Percentiles rank a stretch among this genome's conserved stretches.
phyloP scores from a whole-genome alignment of 345 rosid genomes.

The Theobroma cacao region DNA sequence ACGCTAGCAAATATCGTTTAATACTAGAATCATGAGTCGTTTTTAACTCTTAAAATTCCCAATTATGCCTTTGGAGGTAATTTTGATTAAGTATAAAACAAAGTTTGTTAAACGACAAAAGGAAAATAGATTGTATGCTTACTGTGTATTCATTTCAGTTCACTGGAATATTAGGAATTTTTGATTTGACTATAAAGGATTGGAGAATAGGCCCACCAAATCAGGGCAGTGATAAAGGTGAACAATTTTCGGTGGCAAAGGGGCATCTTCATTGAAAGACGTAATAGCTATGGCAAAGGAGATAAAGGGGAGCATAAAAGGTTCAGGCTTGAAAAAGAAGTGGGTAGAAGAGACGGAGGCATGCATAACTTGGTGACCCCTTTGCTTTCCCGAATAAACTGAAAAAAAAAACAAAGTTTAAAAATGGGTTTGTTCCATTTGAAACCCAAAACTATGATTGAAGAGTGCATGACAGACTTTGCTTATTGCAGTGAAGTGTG shows the following conservation, averaged over 20 bases:
- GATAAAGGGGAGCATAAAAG: not conserved
- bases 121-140: not conserved
- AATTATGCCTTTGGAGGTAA: no score
- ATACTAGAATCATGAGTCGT: no score
- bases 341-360: not conserved
- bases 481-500: not conserved
- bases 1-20: not conserved
- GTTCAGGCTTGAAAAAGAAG: not conserved
- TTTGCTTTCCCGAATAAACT: no score
- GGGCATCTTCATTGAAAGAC: not conserved
- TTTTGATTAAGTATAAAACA: no score
- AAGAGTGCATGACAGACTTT: not conserved
- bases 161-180: not conserved
- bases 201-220: slow-evolving; percentile 1
- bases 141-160: not conserved
- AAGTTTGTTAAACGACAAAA: no score
- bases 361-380: not conserved
- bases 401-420: not conserved
- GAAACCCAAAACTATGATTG: not conserved
- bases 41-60: no score
- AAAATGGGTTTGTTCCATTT: not conserved
- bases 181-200: not conserved
- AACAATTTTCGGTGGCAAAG: not conserved
- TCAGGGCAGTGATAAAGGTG: not conserved
- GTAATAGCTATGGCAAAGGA: not conserved